Evolutionary conservation across 768 basidiomycete genomes (phyloP), one percentile per base, ranked within the genome.

Genomic region (Boletus rubropictus): DNA sequence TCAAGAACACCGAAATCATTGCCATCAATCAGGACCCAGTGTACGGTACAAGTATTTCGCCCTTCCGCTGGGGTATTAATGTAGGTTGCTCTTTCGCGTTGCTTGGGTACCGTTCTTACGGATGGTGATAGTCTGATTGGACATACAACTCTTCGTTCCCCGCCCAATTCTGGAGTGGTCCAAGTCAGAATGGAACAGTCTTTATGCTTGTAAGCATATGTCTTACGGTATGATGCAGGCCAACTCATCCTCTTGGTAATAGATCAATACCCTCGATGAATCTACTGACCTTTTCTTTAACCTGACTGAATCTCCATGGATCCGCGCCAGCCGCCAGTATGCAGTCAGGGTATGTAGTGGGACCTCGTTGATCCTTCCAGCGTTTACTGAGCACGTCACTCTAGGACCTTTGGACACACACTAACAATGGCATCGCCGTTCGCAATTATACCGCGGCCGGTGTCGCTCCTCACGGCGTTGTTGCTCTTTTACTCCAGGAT

Each of bases 401-500:
- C 27, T 45, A 86, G 81, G 84, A 87, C 56, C 68, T 86, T 9
- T 87, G 84, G 84, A 66, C 78, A 4, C 84, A 86, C 58, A 84
- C 80, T 6, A 65, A 76, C 58, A 85, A 85, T 50, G 82, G 81
- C 4, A 84, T 79, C 0, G 79, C 79, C 3, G 69, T 82, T 28
- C 75, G 84, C 6, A 77, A 70, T 57, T 75, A 82, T 55, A 66
- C 63, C 2, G 72, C 71, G 2, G 46, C 56, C 3, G 61, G 56
- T n/a, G 76, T 86, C 4, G 77, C 79, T 7, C 58, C 80, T 4
- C 85, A 86, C 52, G 81, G 84, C 3, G 82, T 85, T 31, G 76
- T 76, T 18, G 84, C 82, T 18, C 62, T 86, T 4, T 62, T 86
- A 32, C 60, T 86, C 50, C 75, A 72, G 41, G 85, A 87, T 52